These are phyloP conservation scores for Coemansia brasiliensis DNA, from an alignment of 192 early-diverging fungal genomes.

Conservation along the genomic window DNA sequence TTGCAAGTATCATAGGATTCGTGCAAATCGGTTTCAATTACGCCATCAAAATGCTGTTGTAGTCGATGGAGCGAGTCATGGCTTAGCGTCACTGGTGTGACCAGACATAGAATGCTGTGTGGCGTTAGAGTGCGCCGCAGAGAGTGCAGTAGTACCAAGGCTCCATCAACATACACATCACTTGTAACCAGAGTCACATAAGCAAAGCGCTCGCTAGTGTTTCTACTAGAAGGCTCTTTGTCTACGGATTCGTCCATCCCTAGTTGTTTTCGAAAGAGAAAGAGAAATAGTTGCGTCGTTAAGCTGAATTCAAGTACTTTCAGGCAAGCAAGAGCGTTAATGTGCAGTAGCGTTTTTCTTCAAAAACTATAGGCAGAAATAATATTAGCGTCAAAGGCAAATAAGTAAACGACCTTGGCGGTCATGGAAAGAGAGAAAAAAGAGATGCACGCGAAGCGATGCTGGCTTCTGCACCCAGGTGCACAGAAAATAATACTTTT, in stretches of 20 bases:
- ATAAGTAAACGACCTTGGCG: neutral
- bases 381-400: slow-evolving; percentile 2
- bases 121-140: slow-evolving; percentile 66
- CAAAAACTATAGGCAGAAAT: neutral
- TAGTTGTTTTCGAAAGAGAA: neutral
- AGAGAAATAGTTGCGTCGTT: neutral
- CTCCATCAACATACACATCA: slow-evolving; percentile 83
- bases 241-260: slow-evolving; percentile 4
- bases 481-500: too few species aligned
- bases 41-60: slow-evolving; percentile 62
- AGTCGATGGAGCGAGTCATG: slow-evolving; percentile 55
- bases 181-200: slow-evolving; percentile 87
- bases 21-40: slow-evolving; percentile 70
- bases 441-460: neutral
- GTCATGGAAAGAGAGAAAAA: slow-evolving; percentile 8
- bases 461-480: too few species aligned
- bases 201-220: slow-evolving; percentile 50
- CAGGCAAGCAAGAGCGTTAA: neutral
- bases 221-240: neutral
- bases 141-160: slow-evolving; percentile 74
- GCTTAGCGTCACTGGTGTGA: slow-evolving; percentile 62
- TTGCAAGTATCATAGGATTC: slow-evolving; percentile 57
- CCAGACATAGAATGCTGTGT: slow-evolving; percentile 67
- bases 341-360: neutral
- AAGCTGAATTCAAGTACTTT: too few species aligned